Evolutionary conservation across 2,329 filamentous ascomycete species (phyloP), one percentile per base, ranked within the genome.

Genomic region (Clarireedia monteithiana): DNA sequence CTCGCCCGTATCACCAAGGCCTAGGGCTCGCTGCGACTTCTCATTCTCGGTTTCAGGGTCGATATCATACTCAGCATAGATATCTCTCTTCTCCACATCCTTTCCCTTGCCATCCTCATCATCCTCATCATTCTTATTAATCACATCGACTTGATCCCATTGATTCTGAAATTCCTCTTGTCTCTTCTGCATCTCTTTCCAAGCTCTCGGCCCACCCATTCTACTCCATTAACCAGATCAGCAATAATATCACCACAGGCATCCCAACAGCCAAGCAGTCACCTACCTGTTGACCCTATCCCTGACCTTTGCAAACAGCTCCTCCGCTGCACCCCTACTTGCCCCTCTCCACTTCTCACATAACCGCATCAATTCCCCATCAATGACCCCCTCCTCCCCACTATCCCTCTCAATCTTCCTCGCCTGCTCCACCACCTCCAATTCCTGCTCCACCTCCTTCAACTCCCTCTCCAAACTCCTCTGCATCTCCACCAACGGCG

Each of bases 281-380:
- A 62, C 61, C 50, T 59, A 69, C 62, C 78, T 72, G 63, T 81
- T 74, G 38, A 87, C 75, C 53, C 81, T 72, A 67, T 84, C 82
- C 59, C 77, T 77, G 23, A 85, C 81, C 20, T 74, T 71, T 24
- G 71, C 75, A 67, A 86, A 89, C 10, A 88, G 71, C 64, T 87
- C 83, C 62, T 89, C 86, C 1, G 86, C 86, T 6, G 83, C 85
- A 50, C 76, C 71, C 59, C 84, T 76, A 58, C 79, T 81, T 17
- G 82, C 80, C 0, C 66, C 69, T 48, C 75, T 79, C 86, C 86
- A 90, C 67, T 79, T 85, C 3, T 67, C 67, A 44, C 81, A 77
- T 61, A 88, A 64, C 0, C 66, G 70, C 44, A 77, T 70, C 24
- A 89, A 72, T 56, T 87, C 81, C 1, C 71, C 73, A 66, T 84